These are phyloP conservation scores for Thalassiosira livingstoniorum DNA, from an alignment of 352 stramenopile species.

Conservation along the genomic window DNA sequence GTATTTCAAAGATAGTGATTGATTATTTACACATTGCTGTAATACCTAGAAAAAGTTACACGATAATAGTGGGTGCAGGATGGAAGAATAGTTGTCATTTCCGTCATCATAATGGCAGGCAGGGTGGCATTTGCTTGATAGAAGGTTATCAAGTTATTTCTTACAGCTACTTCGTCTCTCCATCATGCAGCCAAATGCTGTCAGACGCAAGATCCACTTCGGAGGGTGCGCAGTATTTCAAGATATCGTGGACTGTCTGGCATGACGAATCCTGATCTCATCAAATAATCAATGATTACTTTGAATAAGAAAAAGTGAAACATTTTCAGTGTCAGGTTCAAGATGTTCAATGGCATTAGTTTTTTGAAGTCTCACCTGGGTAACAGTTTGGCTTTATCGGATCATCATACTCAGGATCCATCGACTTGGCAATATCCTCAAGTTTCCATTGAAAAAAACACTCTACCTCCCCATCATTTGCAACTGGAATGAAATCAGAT, in stretches of 20 bases:
- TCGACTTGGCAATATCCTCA: conserved; percentile 70
- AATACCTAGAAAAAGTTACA: no score
- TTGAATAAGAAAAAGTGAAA: neutral
- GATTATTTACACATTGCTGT: no score
- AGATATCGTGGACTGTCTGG: conserved; percentile 81
- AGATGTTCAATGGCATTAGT: neutral
- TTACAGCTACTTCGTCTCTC: no score
- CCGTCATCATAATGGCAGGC: no score
- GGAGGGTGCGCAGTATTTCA: conserved; percentile 76
- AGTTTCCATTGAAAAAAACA: conserved; percentile 84
- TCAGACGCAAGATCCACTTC: conserved; percentile 74
- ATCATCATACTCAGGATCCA: conserved; percentile 70
- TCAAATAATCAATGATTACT: conserved; percentile 84
- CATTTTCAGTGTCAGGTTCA: conserved; percentile 6
- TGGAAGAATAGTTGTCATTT: no score
- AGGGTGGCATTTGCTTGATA: no score
- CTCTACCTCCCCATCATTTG: conserved; percentile 87
- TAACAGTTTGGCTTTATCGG: conserved; percentile 88
- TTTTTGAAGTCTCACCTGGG: conserved; percentile 43
- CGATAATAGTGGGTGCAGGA: no score
- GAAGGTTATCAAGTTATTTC: no score
- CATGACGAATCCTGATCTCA: conserved; percentile 74
- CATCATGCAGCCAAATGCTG: neutral
- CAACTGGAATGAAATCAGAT: conserved; percentile 74
- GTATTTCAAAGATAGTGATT: no score